phyloP scores from a whole-genome alignment of 106 monocot genomes.

The Dendrobium catenatum region DNA sequence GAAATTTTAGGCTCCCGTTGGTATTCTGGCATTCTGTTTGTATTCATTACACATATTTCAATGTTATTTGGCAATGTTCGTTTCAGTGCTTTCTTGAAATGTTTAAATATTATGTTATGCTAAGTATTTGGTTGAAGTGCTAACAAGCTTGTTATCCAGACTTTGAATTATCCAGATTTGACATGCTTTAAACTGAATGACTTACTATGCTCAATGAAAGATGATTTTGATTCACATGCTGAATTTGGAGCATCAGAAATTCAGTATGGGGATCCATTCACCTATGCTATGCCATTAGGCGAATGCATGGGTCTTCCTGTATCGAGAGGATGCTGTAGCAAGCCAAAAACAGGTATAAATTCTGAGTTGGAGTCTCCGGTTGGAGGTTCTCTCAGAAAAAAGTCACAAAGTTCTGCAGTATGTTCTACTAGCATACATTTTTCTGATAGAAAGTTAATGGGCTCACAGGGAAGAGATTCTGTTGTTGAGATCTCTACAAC shows the following conservation, averaged over 20 bases:
- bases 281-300: constrained; percentile 12
- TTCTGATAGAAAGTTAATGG: constrained; percentile 77
- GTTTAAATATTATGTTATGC: background rate
- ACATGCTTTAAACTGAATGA: constrained; percentile 14
- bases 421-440: constrained; percentile 41
- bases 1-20: background rate
- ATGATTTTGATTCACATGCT: constrained; percentile 12
- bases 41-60: background rate
- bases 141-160: constrained; percentile 22
- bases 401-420: constrained; percentile 43
- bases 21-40: background rate
- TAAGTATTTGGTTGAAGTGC: background rate
- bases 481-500: constrained; percentile 23
- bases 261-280: constrained; percentile 14
- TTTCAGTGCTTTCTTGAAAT: background rate
- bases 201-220: constrained; percentile 3
- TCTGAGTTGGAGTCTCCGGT: constrained; percentile 47
- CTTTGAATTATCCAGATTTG: constrained; percentile 9
- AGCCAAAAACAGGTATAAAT: constrained; percentile 54
- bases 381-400: constrained; percentile 43
- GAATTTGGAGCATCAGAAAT: constrained; percentile 15
- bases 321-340: constrained; percentile 31
- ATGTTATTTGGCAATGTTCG: background rate
- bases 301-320: constrained; percentile 16
- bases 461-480: constrained; percentile 78